Evolutionary conservation across 2,329 filamentous ascomycete species (phyloP).

Genomic region (Didymellaceae sp.): DNA sequence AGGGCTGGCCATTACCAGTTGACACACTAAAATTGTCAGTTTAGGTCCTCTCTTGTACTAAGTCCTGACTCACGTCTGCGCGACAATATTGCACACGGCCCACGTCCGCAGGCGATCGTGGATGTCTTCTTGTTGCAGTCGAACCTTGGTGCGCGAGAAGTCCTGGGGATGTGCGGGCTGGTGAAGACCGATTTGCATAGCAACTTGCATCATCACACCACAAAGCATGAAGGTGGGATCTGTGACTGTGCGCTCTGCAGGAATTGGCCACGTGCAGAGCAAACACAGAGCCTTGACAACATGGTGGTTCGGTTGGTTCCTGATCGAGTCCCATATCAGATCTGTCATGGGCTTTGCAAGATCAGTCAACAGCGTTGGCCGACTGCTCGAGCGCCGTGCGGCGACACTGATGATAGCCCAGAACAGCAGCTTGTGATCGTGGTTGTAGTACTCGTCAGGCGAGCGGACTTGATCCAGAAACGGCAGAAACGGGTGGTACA

Average conservation of each 20-base stretch:
- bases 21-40: constrained; percentile 63
- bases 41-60: constrained; percentile 3
- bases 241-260: constrained; percentile 79
- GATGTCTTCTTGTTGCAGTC: constrained; percentile 79
- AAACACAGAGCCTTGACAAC: constrained; percentile 82
- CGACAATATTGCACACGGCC: constrained; percentile 85
- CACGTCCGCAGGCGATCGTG: constrained; percentile 80
- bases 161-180: constrained; percentile 82
- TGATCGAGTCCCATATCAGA: constrained; percentile 78
- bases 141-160: constrained; percentile 76
- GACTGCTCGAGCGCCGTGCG: constrained; percentile 70
- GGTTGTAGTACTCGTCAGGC: constrained; percentile 75
- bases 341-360: constrained; percentile 71
- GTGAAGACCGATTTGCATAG: constrained; percentile 82
- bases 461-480: constrained; percentile 71
- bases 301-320: constrained; percentile 79
- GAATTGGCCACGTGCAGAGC: constrained; percentile 81
- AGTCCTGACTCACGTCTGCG: constrained; percentile 64
- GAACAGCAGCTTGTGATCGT: constrained; percentile 81
- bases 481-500: constrained; percentile 79
- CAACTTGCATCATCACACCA: constrained; percentile 86
- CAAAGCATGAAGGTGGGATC: constrained; percentile 83
- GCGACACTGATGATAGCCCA: constrained; percentile 83
- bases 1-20: constrained; percentile 84
- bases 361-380: constrained; percentile 69